Evolutionary conservation across 2,329 filamentous ascomycete genomes (phyloP), one percentile per base, ranked within the genome.

Genomic region (Ophiocordyceps australis): DNA sequence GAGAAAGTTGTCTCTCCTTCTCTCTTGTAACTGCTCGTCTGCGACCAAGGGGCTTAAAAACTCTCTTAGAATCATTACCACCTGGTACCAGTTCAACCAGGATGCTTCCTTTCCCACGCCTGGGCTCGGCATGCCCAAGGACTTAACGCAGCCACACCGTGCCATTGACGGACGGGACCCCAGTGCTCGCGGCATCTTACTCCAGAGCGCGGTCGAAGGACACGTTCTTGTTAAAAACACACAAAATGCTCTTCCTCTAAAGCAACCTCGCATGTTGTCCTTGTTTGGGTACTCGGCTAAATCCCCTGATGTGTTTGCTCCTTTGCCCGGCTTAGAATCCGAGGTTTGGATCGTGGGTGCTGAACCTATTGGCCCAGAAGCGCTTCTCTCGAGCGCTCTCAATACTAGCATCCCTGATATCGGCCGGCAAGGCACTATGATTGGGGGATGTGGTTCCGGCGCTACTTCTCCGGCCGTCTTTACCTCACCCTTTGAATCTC

Each of bases 201-300:
- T 72, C 0, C 51, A 65, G n/a, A 63, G 65, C 4, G 69, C 67
- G 1, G 49, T 71, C 5, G 68, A 74, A 36, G 68, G 71, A 4
- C 67, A 73, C 28, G 70, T 75, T 2, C 54, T 75, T 1, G 55
- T 75, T 17, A 76, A 75, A 42, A 75, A 76, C 39, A 47, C 40
- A 20, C 62, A 64, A 22, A 52, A 50, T 10, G 49, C 63, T 0
- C 52, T 75, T 1, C 70, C 70, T 0, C 43, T 76, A 1, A 52
- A 53, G 7, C 43, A 54, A 9, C 59, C 59, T 3, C 47, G 53
- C 31, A 37, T 63, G 32, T 34, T 77, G 22, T 66, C 69, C 2
- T 35, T 75, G n/a, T 72, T 65, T 36, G 65, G 70, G 15, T 75
- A 74, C 39, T 71, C 71, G 9, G 62, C 57, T 21, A 54, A 50